These are phyloP conservation scores for Termitomyces sp. DNA, from an alignment of 768 basidiomycete species.

Conservation along the genomic window DNA sequence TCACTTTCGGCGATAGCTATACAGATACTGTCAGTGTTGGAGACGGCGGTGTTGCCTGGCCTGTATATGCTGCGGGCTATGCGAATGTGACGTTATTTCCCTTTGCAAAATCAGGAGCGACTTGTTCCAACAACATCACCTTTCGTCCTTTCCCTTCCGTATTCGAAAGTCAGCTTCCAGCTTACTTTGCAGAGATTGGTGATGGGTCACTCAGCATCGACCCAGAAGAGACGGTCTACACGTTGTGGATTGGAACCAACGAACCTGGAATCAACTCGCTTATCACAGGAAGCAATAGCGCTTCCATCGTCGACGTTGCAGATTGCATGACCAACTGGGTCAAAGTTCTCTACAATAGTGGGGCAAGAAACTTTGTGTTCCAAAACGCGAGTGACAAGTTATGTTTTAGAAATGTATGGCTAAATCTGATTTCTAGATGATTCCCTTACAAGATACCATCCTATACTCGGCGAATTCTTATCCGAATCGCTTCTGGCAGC, in stretches of 20 bases:
- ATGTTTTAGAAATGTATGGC: background rate
- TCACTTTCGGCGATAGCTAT: conserved; percentile 66
- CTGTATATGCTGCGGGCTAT: conserved; percentile 52
- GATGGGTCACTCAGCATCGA: conserved; percentile 34
- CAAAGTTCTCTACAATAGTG: conserved; percentile 45
- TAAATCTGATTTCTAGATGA: conserved; percentile 32
- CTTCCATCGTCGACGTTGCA: conserved; percentile 53
- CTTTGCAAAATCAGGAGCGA: conserved; percentile 57
- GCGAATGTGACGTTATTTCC: conserved; percentile 47
- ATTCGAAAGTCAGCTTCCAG: conserved; percentile 52
- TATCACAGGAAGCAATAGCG: conserved; percentile 44
- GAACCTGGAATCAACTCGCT: conserved; percentile 54
- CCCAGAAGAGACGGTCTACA: conserved; percentile 49
- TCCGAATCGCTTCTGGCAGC: conserved; percentile 44
- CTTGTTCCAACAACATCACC: conserved; percentile 61
- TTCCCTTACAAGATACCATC: conserved; percentile 45
- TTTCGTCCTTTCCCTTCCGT: conserved; percentile 52
- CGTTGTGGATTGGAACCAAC: conserved; percentile 66
- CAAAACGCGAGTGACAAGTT: conserved; percentile 46
- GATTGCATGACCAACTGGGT: conserved; percentile 58
- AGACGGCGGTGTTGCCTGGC: conserved; percentile 51
- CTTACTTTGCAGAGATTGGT: conserved; percentile 37
- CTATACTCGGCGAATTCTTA: conserved; percentile 44
- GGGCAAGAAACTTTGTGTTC: conserved; percentile 64
- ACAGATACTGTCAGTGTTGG: conserved; percentile 42